Conservation (phyloP, 257 asterid genomes). For the Coffea eugenioides region DNA sequence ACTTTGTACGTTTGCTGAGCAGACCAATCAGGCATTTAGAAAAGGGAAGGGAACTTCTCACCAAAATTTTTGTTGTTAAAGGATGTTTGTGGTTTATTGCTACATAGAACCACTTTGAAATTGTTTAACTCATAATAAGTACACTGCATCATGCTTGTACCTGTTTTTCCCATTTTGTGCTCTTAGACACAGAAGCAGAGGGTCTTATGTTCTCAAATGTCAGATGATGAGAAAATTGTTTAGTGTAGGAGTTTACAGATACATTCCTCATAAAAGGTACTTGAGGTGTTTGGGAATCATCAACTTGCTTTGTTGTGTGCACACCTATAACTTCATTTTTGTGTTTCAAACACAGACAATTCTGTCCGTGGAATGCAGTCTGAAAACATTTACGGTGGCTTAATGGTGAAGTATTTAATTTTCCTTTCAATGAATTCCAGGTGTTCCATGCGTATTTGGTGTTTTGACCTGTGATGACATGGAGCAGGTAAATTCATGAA, state of each 20-base stretch:
- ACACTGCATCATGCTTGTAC: background rate
- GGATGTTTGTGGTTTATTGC: background rate
- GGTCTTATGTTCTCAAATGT: background rate
- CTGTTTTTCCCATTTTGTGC: background rate
- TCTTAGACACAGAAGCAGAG: background rate
- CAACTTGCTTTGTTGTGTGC: background rate
- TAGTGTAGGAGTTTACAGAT: background rate
- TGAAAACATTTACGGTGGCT: background rate
- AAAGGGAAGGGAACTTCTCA: too few species aligned
- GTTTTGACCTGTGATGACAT: conserved; percentile 39
- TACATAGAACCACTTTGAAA: background rate
- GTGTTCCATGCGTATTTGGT: conserved; percentile 81
- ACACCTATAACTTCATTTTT: background rate
- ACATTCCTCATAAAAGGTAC: background rate
- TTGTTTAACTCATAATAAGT: background rate
- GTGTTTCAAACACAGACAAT: background rate
- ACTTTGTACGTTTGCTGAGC: too few species aligned
- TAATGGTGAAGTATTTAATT: too few species aligned
- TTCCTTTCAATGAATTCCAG: conserved; percentile 33
- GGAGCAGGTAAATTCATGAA: conserved; percentile 67
- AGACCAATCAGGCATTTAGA: too few species aligned
- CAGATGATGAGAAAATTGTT: background rate
- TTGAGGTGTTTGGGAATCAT: background rate
- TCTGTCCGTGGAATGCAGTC: background rate
- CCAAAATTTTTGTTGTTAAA: background rate